These are phyloP conservation scores for Purpureocillium takamizusanense DNA, from an alignment of 2,329 filamentous ascomycete genomes.

Conservation along the genomic window DNA sequence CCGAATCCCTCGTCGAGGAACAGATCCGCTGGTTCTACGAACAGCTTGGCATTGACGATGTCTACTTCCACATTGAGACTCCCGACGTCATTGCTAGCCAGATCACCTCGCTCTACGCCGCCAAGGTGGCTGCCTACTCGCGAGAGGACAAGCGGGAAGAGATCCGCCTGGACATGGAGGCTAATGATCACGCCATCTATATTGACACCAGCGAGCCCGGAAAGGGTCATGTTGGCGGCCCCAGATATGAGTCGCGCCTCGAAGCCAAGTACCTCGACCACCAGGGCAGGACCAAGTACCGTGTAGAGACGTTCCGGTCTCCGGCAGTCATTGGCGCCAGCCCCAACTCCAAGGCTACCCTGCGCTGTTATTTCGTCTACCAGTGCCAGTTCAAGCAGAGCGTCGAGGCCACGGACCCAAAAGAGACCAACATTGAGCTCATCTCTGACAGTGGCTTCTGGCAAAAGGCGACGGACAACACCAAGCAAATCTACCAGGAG, in stretches of 20 bases:
- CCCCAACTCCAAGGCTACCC: slow-evolving; percentile 64
- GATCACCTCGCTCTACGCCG: slow-evolving; percentile 92
- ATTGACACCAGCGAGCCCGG: slow-evolving; percentile 95
- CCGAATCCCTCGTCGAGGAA: slow-evolving; percentile 68
- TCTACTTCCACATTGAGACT: slow-evolving; percentile 90
- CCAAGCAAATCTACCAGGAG: slow-evolving; percentile 89
- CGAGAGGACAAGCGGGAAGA: slow-evolving; percentile 90
- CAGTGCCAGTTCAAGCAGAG: slow-evolving; percentile 81
- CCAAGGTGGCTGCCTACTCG: slow-evolving; percentile 89
- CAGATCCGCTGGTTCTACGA: slow-evolving; percentile 98
- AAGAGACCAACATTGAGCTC: slow-evolving; percentile 81
- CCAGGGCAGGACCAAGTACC: slow-evolving; percentile 66
- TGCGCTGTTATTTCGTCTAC: slow-evolving; percentile 98
- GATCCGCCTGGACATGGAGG: slow-evolving; percentile 93
- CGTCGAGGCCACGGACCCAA: slow-evolving; percentile 59
- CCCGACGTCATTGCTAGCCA: slow-evolving; percentile 84
- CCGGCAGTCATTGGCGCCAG: slow-evolving; percentile 65
- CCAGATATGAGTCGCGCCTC: slow-evolving; percentile 88
- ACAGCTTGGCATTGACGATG: slow-evolving; percentile 94
- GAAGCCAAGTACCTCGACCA: slow-evolving; percentile 92
- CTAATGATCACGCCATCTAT: slow-evolving; percentile 89
- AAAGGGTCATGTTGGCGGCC: slow-evolving; percentile 63
- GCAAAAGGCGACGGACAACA: slow-evolving; percentile 92
- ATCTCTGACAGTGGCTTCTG: slow-evolving; percentile 92
- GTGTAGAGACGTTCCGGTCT: slow-evolving; percentile 95